Conservation (phyloP, 2,329 filamentous ascomycete genomes). For the Dryadomyces sulphureus region DNA sequence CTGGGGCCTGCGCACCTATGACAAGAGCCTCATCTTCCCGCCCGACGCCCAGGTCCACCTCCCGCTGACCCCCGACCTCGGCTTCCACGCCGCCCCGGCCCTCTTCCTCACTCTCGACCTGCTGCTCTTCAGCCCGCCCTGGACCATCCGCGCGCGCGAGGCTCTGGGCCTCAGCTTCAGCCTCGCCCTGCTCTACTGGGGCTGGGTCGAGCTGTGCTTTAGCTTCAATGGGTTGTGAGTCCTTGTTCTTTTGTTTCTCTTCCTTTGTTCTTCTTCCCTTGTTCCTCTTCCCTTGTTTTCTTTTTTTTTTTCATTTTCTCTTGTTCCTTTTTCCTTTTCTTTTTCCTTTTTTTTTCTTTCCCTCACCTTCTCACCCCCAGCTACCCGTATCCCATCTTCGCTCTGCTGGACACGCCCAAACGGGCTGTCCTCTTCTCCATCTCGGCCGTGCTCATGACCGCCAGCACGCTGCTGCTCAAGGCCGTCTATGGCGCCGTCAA, state of each 20-base stretch:
- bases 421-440: slow-evolving; percentile 53
- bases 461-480: slow-evolving; percentile 53
- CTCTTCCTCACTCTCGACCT: slow-evolving; percentile 50
- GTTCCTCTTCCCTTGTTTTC: too few species aligned
- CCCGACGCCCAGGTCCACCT: slow-evolving; percentile 42
- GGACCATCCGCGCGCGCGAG: slow-evolving; percentile 47
- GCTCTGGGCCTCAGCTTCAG: slow-evolving; percentile 41
- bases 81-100: slow-evolving; percentile 52
- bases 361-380: slow-evolving; percentile 20
- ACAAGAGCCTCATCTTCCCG: slow-evolving; percentile 35
- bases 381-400: slow-evolving; percentile 82
- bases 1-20: slow-evolving; percentile 50
- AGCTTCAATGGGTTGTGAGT: slow-evolving; percentile 48
- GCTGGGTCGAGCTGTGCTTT: slow-evolving; percentile 62
- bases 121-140: slow-evolving; percentile 56
- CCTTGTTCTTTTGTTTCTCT: background rate
- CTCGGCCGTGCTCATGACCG: slow-evolving; percentile 57
- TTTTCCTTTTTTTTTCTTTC: background rate
- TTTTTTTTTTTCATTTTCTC: slow-evolving; percentile 11
- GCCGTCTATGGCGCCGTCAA: slow-evolving; percentile 55
- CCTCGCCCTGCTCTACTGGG: slow-evolving; percentile 57
- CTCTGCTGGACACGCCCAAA: slow-evolving; percentile 47
- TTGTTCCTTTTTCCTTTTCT: slow-evolving; percentile 11
- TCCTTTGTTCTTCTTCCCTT: slow-evolving; percentile 11
- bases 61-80: slow-evolving; percentile 38